Evolutionary conservation across 1,139 yeast species (phyloP).

Genomic region (Kurtzmaniella quercitrusa): DNA sequence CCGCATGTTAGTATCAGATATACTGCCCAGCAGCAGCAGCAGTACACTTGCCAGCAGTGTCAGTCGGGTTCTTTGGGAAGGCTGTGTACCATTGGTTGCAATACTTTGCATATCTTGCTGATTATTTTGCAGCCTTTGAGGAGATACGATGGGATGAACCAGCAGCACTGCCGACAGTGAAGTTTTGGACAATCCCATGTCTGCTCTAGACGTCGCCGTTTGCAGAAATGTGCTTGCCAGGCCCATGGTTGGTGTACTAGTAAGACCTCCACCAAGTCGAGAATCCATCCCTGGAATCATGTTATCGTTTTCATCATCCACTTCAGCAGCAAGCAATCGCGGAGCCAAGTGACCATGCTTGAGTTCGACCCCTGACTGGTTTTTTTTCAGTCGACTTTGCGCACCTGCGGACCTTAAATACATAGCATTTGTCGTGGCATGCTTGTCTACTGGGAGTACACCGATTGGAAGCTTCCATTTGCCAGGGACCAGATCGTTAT

Average conservation of each 20-base stretch:
- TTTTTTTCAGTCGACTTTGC: conserved; percentile 24
- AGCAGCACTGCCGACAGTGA: conserved; percentile 5
- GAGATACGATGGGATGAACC: not conserved
- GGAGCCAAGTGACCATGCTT: conserved; percentile 74
- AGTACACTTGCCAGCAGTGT: conserved; percentile 11
- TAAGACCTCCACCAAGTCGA: conserved; percentile 6
- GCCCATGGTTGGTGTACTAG: not conserved
- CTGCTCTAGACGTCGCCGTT: not conserved
- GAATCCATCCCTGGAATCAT: conserved; percentile 8
- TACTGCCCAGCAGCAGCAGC: conserved; percentile 24
- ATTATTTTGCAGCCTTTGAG: not conserved
- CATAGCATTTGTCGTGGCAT: conserved; percentile 27
- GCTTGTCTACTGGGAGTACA: conserved; percentile 42
- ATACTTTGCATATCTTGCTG: conserved; percentile 19
- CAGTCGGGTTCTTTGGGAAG: not conserved
- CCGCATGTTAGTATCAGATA: conserved; percentile 19
- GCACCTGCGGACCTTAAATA: conserved; percentile 29
- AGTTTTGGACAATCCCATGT: conserved; percentile 5
- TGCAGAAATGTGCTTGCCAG: not conserved
- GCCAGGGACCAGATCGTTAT: conserved; percentile 51
- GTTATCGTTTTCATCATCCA: conserved; percentile 51
- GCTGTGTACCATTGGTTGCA: conserved; percentile 10
- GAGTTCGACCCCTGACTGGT: conserved; percentile 53
- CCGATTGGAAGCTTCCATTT: conserved; percentile 68
- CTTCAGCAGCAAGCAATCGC: conserved; percentile 73